Base-by-base conservation (phyloP, 345 rosid genomes). In the Raphanus sativus region DNA sequence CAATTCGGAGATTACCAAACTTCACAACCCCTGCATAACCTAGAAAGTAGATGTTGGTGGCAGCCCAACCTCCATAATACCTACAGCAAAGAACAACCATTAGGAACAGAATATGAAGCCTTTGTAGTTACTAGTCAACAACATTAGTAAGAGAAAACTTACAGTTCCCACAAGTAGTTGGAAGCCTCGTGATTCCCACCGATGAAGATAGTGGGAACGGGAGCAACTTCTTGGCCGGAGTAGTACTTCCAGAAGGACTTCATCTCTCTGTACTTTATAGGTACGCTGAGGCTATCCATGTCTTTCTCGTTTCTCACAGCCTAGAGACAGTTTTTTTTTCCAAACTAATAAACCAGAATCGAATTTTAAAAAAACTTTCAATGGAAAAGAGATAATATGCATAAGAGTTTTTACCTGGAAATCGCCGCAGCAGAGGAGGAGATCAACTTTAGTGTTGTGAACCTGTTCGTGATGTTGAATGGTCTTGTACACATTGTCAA, bases 131-230 rank as follows among this genome's bases (percentile, higher is more conserved):
- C 12, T 38, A 38, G 10, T 38, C 45, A 38, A 21, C 21, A 21
- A 21, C 21, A 21, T 21, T 21, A 21, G 21, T 21, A 21, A 34
- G 8, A 38, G 13, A 38, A 10, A 66, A 81, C 97, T 81, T 70
- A 89, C 98, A 92, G 59, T 82, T 95, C 98, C 97, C 97, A 95
- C 77, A 89, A 82, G 85, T 92, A 92, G 75, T 92, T 95, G 5
- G 97, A 95, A 80, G 99, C 99, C 82, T 95, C 99, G 36, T 92
- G 99, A 79, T 95, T 95, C 6, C 99, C 98, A 16, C 97, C 94
- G n/a, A 95, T 91, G 83, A 95, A 95, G 3, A 95, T 86, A 0
- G 99, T 91, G 5, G 98, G 99, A 76, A 92, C 67, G 1, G 96
- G 98, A 33, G 99, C 97, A 17, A 90, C 67, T 77, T 85, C 86